Conservation (phyloP, 768 basidiomycete species). For the Rhodotorula graminis region DNA sequence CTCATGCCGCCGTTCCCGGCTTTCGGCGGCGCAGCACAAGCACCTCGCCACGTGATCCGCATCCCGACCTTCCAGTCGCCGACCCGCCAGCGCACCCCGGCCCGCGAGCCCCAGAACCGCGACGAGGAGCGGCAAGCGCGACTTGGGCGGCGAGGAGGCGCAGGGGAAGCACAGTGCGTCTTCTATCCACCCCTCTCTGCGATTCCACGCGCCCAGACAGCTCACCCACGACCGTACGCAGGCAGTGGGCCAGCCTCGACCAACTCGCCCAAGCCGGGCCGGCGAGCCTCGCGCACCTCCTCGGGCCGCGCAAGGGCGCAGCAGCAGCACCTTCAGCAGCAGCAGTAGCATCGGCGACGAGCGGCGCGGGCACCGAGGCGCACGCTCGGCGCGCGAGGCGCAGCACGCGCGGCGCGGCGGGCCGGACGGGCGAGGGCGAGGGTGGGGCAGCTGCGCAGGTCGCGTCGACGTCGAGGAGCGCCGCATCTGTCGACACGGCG, state of each 20-base stretch:
- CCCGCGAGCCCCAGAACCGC: background rate
- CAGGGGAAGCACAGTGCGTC: background rate
- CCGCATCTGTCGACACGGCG: too few relatives aligned
- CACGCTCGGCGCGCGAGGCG: background rate
- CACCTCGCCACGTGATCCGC: background rate
- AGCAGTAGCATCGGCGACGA: background rate
- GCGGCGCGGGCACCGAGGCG: background rate
- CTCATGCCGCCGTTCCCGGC: background rate
- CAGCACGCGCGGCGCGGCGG: too few relatives aligned
- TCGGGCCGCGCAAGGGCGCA: background rate
- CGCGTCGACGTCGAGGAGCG: too few relatives aligned
- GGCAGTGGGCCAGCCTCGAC: background rate
- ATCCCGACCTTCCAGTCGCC: conserved; percentile 18
- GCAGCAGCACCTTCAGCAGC: too few relatives aligned
- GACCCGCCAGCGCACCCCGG: background rate
- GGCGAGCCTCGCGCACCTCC: background rate
- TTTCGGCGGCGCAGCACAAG: background rate
- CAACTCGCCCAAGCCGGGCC: background rate
- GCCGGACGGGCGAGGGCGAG: too few relatives aligned
- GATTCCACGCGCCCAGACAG: background rate
- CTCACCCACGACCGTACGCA: background rate
- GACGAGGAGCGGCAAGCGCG: background rate
- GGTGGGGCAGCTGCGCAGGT: too few relatives aligned
- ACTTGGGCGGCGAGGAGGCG: background rate
- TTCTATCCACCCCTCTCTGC: background rate